phyloP scores from a whole-genome alignment of 495 filamentous ascomycete genomes.

The Lasiosphaeria hispida region DNA sequence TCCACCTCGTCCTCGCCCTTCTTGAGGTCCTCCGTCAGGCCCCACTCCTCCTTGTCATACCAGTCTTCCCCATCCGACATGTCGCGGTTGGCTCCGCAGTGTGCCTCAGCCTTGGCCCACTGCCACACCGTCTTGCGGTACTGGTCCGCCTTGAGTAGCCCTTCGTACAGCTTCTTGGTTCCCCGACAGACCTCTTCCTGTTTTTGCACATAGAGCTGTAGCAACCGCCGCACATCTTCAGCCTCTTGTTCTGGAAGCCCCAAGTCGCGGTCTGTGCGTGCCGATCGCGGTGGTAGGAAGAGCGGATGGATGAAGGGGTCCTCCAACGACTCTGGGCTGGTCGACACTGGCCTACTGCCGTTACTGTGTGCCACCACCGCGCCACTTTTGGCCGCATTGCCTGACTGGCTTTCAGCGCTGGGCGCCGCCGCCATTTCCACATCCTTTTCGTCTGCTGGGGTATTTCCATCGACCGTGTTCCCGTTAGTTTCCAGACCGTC shows the following conservation, averaged over 20 bases:
- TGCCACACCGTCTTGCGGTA: conserved; percentile 75
- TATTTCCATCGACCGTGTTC: not conserved
- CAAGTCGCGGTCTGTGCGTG: conserved; percentile 72
- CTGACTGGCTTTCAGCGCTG: not conserved
- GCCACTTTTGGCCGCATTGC: not conserved
- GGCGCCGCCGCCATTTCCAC: conserved; percentile 47
- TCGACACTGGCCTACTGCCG: not conserved
- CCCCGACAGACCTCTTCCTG: conserved; percentile 92
- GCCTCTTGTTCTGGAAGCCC: conserved; percentile 80
- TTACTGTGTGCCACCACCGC: not conserved
- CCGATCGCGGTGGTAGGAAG: conserved; percentile 69
- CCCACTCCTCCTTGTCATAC: conserved; percentile 91
- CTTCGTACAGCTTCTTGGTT: conserved; percentile 69
- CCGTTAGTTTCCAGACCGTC: conserved; percentile 15
- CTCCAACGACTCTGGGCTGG: conserved; percentile 34
- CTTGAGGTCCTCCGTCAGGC: conserved; percentile 76
- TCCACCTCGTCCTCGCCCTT: conserved; percentile 94
- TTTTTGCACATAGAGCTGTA: conserved; percentile 87
- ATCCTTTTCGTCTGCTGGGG: conserved; percentile 24
- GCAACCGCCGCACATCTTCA: conserved; percentile 78
- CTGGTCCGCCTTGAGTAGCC: conserved; percentile 71
- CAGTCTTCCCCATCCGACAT: conserved; percentile 94
- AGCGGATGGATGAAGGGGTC: conserved; percentile 72
- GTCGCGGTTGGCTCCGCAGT: conserved; percentile 64
- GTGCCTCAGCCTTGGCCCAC: conserved; percentile 86